Evolutionary conservation across 140 eudicot genomes (phyloP).

Genomic region (Anethum foeniculum): DNA sequence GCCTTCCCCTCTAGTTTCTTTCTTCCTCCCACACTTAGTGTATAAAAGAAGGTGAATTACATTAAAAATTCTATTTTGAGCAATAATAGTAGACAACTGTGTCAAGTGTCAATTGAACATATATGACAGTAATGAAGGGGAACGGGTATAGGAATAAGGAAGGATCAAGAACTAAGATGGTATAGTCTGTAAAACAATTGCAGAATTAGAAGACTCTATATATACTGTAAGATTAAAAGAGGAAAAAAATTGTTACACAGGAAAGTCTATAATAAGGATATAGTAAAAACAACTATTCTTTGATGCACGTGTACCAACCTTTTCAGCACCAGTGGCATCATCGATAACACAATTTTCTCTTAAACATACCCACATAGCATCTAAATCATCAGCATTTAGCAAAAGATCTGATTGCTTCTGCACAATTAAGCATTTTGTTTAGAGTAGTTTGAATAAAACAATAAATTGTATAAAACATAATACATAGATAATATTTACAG

Average conservation of each 20-base stretch:
- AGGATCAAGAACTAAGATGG: neutral
- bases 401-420: constrained; percentile 97
- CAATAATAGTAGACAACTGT: neutral
- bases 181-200: neutral
- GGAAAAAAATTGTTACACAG: neutral
- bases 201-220: neutral
- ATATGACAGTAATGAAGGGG: neutral
- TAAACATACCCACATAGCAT: constrained; percentile 99
- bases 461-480: neutral
- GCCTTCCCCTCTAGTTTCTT: neutral
- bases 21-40: neutral
- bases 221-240: neutral
- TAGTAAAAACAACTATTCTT: neutral
- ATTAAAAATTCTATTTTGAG: neutral
- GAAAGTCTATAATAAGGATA: neutral
- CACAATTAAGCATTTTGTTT: constrained; percentile 19
- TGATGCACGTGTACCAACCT: constrained; percentile 36
- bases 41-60: neutral
- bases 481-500: neutral
- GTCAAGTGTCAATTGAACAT: neutral
- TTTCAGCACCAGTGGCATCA: constrained; percentile 98
- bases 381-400: constrained; percentile 97
- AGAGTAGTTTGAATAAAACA: neutral
- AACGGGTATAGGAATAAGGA: neutral
- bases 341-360: constrained; percentile 98